Conservation (phyloP, 371 early-diverging fungal genomes). For the Mortierella sp. region DNA sequence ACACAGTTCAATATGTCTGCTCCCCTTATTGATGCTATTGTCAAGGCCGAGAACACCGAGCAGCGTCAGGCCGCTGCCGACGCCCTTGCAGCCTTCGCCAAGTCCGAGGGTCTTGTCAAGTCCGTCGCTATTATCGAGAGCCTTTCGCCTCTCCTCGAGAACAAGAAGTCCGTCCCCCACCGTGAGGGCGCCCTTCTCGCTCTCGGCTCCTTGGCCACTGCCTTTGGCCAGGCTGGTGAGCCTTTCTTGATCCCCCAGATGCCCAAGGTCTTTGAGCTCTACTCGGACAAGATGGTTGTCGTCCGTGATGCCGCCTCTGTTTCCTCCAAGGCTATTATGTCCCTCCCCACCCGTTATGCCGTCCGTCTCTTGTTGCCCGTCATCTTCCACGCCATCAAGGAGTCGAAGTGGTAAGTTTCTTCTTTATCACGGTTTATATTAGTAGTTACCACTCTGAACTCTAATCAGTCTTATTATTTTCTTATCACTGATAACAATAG, state of each 20-base stretch:
- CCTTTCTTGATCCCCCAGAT: conserved; percentile 69
- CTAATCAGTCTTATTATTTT: not conserved
- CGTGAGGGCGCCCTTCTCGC: conserved; percentile 72
- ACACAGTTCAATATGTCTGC: conserved; percentile 28
- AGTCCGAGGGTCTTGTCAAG: conserved; percentile 47
- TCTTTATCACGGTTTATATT: not conserved
- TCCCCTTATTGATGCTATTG: conserved; percentile 51
- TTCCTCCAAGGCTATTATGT: conserved; percentile 64
- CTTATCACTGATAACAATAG: conserved; percentile 12
- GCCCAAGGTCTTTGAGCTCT: conserved; percentile 63
- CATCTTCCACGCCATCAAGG: conserved; percentile 67
- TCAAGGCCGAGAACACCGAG: conserved; percentile 56
- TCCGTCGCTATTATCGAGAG: conserved; percentile 56
- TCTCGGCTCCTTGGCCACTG: conserved; percentile 61
- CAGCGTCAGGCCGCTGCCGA: conserved; percentile 54
- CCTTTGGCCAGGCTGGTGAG: conserved; percentile 64
- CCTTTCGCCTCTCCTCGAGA: conserved; percentile 54
- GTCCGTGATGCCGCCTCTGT: conserved; percentile 68
- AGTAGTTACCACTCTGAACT: not conserved
- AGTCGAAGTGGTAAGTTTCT: conserved; percentile 68
- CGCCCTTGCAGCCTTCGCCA: conserved; percentile 48
- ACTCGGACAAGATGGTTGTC: conserved; percentile 68
- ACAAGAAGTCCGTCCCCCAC: conserved; percentile 68
- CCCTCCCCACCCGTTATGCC: conserved; percentile 60
- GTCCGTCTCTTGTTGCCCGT: conserved; percentile 64